Evolutionary conservation across 352 stramenopile species (phyloP), one percentile per base, ranked within the genome.

Genomic region (Peronospora destructor): DNA sequence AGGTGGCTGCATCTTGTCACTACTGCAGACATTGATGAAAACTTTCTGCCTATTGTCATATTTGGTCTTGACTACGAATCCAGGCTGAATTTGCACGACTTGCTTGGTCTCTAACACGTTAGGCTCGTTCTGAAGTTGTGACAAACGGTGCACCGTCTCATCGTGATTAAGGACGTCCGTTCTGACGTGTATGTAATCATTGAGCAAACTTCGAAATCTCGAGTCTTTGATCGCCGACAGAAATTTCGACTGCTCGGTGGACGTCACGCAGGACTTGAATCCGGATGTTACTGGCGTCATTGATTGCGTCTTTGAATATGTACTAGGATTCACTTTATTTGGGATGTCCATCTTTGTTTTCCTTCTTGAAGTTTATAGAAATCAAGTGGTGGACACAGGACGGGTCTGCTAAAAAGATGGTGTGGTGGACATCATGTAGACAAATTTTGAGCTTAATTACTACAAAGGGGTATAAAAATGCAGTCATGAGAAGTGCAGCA

Each of bases 121-220:
- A 19, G 96, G 77, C 25, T 97, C 79, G 30, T 41, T 56, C 65
- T 98, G 87, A 2, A 97, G 57, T 48, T 97, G 86, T 10, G 71
- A 55, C 8, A 97, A 64, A 59, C 97, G 96, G 33, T 68, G 55
- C 61, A 98, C 89, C 28, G 91, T 94, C 68, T 98, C 90, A 23
- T 72, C 72, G 16, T 84, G 78, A 58, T 97, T 65, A 25, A 60
- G 65, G 10, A 90, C 90, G 70, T 98, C 90, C 13, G 83, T 87
- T 42, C 98, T 94, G 62, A 98, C 91, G 21, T 84, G 62, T 69
- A 97, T 95, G 67, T 98, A 98, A 28, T 97, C 91, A 46, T 87
- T 84, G 34, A 98, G 61, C 19, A 98, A 68, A 47, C 85, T 81
- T 9, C 87, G 84, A 66, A 98, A 98, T 49, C 94, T 74, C 0